Base-by-base conservation (phyloP, 2,329 filamentous ascomycete genomes). In the Fusarium sp. region DNA sequence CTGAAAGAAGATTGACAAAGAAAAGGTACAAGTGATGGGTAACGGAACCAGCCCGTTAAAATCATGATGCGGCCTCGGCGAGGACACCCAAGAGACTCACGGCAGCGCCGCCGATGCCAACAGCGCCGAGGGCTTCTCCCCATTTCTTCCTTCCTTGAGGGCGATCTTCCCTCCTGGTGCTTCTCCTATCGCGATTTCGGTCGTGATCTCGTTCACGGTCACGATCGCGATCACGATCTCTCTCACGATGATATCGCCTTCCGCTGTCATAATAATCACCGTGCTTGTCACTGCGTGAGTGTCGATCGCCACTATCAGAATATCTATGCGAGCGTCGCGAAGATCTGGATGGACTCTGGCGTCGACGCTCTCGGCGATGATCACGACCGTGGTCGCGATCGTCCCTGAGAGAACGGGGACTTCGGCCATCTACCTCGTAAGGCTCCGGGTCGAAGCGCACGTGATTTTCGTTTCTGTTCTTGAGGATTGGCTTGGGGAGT, bases 21-120 rank as follows among this genome's bases (percentile, higher is more conserved):
- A 31, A 48, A 63, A 63, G 6, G 13, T 24, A 54, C 17, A 18
- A 24, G 34, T 33, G 43, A 18, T 59, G 24, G 33, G 26, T n/a
- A 46, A 40, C 55, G 53, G 63, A 69, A 20, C 54, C 58, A 43
- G 58, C 40, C 70, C 68, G 58, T 40, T 38, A 11, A 24, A 26
- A 63, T 64, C 46, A 67, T 11, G 75, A 75, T 6, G 87, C 87
- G 26, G 87, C 88, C 74, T 90, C 87, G 6, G 85, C 84, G 33
- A 90, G 77, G 2, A 90, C 87, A 55, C 84, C 85, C 45, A 90
- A 72, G 63, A 90, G 76, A 54, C 86, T 88, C 4, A 85, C 87
- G 1, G 88, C 88, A 1, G 87, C 88, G 11, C 88, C 87, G 6
- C 88, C 88, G 31, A 91, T 86, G 2, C 88, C 85, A 7, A 87